Conservation (phyloP, 108 stramenopile genomes). For the Aureococcus anophagefferens region DNA sequence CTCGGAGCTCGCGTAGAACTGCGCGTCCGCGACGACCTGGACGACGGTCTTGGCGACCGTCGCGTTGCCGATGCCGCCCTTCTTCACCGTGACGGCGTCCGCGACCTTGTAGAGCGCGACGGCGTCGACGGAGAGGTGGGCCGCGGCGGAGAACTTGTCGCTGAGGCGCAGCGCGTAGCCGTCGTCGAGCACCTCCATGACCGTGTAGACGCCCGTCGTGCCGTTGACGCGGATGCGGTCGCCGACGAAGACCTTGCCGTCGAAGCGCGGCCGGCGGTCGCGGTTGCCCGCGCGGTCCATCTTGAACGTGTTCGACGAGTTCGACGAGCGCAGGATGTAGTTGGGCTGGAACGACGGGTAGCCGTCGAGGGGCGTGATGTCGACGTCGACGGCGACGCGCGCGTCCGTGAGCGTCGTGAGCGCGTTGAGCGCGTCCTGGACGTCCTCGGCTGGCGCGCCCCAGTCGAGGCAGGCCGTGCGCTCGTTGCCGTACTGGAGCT, state of each 20-base stretch:
- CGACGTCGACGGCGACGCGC: not conserved
- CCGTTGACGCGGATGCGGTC: conserved; percentile 1
- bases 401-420: not conserved
- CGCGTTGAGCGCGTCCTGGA: conserved; percentile 18
- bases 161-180: conserved; percentile 19
- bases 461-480: conserved; percentile 30
- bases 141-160: not conserved
- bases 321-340: not conserved
- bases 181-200: conserved; percentile 8
- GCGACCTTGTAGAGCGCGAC: not conserved
- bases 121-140: not conserved
- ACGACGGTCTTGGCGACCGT: not conserved
- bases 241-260: not conserved
- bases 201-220: not conserved
- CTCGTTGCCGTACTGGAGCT: conserved; percentile 16
- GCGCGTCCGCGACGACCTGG: conserved; percentile 20
- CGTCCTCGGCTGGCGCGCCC: conserved; percentile 31
- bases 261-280: not conserved
- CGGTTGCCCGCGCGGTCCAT: not conserved
- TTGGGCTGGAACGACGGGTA: too few relatives aligned
- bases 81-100: conserved; percentile 2
- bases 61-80: conserved; percentile 3
- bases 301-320: not conserved
- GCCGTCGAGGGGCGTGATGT: not conserved
- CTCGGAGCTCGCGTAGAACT: not conserved